Percentiles rank a stretch among this genome's conserved stretches.
These are phyloP conservation scores for Tylopilus sp. DNA, from an alignment of 768 basidiomycete species.

Conservation along the genomic window DNA sequence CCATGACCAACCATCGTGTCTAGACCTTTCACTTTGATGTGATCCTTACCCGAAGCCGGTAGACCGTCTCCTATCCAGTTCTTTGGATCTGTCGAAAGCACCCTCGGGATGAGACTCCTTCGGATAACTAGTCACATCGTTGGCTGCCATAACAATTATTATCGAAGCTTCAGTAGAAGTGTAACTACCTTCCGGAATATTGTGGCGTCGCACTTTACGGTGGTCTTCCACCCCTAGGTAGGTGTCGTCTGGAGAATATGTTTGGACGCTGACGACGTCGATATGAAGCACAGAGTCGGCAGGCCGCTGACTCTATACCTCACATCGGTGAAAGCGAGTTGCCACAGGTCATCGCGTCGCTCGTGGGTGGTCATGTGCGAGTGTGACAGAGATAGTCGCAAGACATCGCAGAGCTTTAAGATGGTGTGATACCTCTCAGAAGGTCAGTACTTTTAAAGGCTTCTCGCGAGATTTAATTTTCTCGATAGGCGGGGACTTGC, in stretches of 20 bases:
- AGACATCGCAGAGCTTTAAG: constrained; percentile 8
- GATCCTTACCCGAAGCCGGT: constrained; percentile 46
- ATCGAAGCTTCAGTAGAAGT: constrained; percentile 25
- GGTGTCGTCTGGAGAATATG: constrained; percentile 28
- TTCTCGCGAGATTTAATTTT: neutral
- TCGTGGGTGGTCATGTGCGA: constrained; percentile 22
- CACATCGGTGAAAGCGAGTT: neutral
- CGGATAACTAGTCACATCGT: constrained; percentile 45
- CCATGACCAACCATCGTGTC: constrained; percentile 38
- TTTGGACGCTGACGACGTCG: constrained; percentile 18
- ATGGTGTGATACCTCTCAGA: neutral
- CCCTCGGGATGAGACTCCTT: constrained; percentile 57
- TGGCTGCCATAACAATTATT: constrained; percentile 29
- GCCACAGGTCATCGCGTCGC: constrained; percentile 13
- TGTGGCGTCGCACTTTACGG: constrained; percentile 32
- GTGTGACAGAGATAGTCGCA: neutral
- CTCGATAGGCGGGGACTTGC: constrained; percentile 2
- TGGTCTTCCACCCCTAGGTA: constrained; percentile 23
- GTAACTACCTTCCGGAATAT: constrained; percentile 19
- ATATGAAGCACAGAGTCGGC: constrained; percentile 1
- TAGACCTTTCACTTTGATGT: constrained; percentile 43
- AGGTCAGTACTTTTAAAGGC: neutral
- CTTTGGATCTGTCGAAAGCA: constrained; percentile 43
- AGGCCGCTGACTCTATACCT: no score
- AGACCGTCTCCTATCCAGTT: constrained; percentile 49